Evolutionary conservation across 2,329 filamentous ascomycete species (phyloP).

Genomic region (Fusarium sp.): DNA sequence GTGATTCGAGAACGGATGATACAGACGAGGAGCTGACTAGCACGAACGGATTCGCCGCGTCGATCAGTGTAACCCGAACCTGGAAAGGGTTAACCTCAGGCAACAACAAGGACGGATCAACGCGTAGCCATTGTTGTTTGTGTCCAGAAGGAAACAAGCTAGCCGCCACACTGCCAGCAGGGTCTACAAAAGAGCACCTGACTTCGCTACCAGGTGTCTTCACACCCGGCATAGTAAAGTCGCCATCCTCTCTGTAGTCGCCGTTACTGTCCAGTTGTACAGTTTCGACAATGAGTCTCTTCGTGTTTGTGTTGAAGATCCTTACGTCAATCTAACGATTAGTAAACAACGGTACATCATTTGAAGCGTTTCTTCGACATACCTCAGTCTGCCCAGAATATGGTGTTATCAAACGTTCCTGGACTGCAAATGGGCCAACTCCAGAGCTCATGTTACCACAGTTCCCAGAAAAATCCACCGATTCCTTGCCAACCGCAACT

Average conservation of each 20-base stretch:
- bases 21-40: constrained; percentile 61
- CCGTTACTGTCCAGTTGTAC: constrained; percentile 65
- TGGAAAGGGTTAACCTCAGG: constrained; percentile 51
- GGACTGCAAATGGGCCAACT: constrained; percentile 72
- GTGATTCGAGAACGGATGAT: constrained; percentile 39
- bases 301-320: constrained; percentile 76
- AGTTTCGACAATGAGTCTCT: constrained; percentile 67
- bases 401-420: constrained; percentile 60
- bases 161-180: constrained; percentile 73
- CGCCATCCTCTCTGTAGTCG: constrained; percentile 62
- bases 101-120: not conserved
- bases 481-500: constrained; percentile 68
- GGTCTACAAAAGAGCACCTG: constrained; percentile 70
- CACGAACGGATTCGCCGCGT: constrained; percentile 59
- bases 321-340: constrained; percentile 51
- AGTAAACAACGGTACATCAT: no score
- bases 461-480: constrained; percentile 72
- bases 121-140: constrained; percentile 55
- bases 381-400: constrained; percentile 47
- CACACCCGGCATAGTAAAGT: constrained; percentile 73
- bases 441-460: constrained; percentile 75
- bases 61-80: constrained; percentile 53
- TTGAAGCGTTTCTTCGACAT: constrained; percentile 16
- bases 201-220: constrained; percentile 67
- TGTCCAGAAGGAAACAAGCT: constrained; percentile 71